Evolutionary conservation across 208 protist genomes (phyloP), one percentile per base, ranked within the genome.

Genomic region (Leishmania guyanensis): DNA sequence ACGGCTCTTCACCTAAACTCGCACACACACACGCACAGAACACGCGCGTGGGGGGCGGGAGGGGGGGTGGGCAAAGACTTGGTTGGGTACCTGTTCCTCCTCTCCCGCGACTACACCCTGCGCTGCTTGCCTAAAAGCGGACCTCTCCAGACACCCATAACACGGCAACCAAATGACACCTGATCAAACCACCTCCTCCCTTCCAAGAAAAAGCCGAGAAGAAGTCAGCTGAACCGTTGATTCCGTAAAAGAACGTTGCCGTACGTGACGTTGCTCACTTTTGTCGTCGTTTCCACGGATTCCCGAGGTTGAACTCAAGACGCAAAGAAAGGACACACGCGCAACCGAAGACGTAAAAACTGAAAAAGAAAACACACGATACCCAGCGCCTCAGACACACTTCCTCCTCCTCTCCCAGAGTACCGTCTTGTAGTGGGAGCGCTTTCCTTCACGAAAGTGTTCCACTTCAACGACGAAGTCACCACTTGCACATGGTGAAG

Each of bases 1-100:
- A 56, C 53, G 53, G 16, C 53, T 56, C 53, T 56, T 56, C 65
- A 70, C 65, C n/a, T 43, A n/a, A 14, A 70, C 65, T 22, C 65
- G 36, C 22, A 70, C 65, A 22, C 68, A 72, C 68, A 2, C 68
- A 72, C 68, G 58, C 58, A 64, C 26, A 64, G 58, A 64, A 64
- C 58, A 14, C 58, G 58, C 1, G 56, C 39, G 39, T 43, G 39
- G 39, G 39, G 39, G 39, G 39, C 39, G 39, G 39, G 39, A 43
- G 33, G 33, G 33, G 43, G 43, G 43, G 43, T 3, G 26, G 16
- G 58, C 0, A 33, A 29, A 9, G 26, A 64, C 58, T 29, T 29
- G 58, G 3, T 29, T 29, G 58, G 3, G 58, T 17, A 64, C 20
- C 16, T 26, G 58, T n/a, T 5, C 58, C 58, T 22, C 12, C 58